A percentile compares a stretch with the other conserved stretches of the same genome.
phyloP scores from a whole-genome alignment of 2,329 filamentous ascomycete species.

The Hypoxylon sp. region DNA sequence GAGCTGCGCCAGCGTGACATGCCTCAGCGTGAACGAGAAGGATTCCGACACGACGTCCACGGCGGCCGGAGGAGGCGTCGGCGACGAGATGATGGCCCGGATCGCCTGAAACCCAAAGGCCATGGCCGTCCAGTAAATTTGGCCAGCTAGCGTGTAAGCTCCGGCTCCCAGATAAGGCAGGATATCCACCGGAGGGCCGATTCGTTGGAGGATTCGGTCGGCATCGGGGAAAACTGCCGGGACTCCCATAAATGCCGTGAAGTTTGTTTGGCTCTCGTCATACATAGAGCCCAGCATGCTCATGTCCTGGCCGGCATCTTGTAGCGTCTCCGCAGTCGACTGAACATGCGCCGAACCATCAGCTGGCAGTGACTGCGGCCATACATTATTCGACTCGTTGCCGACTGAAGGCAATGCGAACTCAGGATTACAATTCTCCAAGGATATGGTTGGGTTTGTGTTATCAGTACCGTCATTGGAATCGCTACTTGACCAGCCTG shows the following conservation, averaged over 20 bases:
- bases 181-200: conserved; percentile 28
- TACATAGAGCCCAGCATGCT: not conserved
- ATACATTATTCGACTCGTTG: not conserved
- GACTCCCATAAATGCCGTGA: not conserved
- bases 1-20: conserved; percentile 14
- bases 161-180: conserved; percentile 27
- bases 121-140: conserved; percentile 31
- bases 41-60: conserved; percentile 7
- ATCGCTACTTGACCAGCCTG: conserved; percentile 14
- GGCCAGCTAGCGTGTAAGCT: conserved; percentile 27
- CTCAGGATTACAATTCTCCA: not conserved
- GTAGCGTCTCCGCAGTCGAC: not conserved
- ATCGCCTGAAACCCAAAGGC: conserved; percentile 30
- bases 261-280: not conserved
- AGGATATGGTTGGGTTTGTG: not conserved
- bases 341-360: not conserved
- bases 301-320: conserved; percentile 9
- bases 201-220: conserved; percentile 21
- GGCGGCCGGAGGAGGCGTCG: conserved; percentile 22
- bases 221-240: conserved; percentile 8
- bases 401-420: conserved; percentile 3
- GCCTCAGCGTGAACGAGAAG: conserved; percentile 19
- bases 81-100: conserved; percentile 11
- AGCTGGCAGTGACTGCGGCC: conserved; percentile 7
- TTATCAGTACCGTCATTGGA: conserved; percentile 6